Base-by-base conservation (phyloP, 257 asterid species). In the Gentiana macrophylla region DNA sequence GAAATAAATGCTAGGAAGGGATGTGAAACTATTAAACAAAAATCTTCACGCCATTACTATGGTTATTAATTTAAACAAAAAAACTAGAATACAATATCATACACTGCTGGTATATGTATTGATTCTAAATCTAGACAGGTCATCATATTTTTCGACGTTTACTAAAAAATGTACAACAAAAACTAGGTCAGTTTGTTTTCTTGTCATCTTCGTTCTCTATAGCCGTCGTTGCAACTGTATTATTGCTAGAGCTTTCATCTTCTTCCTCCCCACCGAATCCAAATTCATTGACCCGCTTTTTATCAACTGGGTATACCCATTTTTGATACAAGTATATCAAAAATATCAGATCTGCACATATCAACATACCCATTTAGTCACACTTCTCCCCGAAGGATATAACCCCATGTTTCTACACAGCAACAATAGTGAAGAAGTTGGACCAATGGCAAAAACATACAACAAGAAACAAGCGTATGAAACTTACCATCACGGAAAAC, bases 401-500 rank as follows among this genome's bases (percentile, higher is more conserved):
- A 10, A 24, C 24, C 24, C 24, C 46, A 41, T 41, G 9, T 38
- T 10, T 41, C 8, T 3, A 41, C 9, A 41, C 46, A 41, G 10
- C 46, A 41, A 7, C 11, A 41, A 41, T 10, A 41, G 24, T 24
- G 24, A 41, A 41, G 46, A 4, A 10, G 6, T 5, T 41, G 46
- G 46, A 41, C 9, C 8, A 24, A 61, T 37, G 6, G n/a, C 10
- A 37, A 37, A 13, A 8, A 54, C 35, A 36, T 55, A 55, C 60
- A 55, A 32, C 8, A 6, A 44, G 33, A 33, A 32, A 35, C 49
- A 50, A 64, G 58, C 24, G 62, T 53, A 44, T 38, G 32, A 58
- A 62, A 72, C 98, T 82, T 71, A 91, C 98, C 98, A 75, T 91
- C 98, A 60, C 98, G 97, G 84, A 91, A 91, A 69, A 91, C 98